A percentile compares a stretch with the other conserved stretches of the same genome.
phyloP scores from a whole-genome alignment of 129 eudicot species.

The Artemisia argyi region DNA sequence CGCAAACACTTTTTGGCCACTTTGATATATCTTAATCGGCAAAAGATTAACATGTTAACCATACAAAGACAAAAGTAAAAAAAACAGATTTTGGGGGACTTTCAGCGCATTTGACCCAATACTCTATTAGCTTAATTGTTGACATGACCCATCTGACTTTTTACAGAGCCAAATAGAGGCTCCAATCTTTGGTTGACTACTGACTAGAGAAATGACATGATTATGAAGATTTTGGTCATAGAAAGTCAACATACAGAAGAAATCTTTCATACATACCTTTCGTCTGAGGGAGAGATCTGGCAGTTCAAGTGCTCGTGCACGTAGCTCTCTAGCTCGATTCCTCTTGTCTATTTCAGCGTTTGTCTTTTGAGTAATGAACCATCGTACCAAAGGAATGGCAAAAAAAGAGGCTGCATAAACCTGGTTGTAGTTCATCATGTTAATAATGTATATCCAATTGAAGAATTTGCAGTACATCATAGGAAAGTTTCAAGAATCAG shows the following conservation, averaged over 20 bases:
- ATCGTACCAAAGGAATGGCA: conserved; percentile 91
- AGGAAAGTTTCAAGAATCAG: neutral
- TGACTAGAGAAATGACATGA: neutral
- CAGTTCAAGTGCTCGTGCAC: conserved; percentile 67
- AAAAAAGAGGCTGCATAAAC: conserved; percentile 95
- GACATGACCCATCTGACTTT: neutral
- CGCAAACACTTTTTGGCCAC: neutral
- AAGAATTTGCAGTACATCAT: neutral
- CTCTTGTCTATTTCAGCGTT: conserved; percentile 73
- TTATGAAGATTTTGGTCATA: conserved; percentile 4
- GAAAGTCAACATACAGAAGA: conserved; percentile 3
- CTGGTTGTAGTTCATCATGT: conserved; percentile 44
- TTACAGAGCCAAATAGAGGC: neutral
- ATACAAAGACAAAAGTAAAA: neutral
- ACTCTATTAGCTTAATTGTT: neutral
- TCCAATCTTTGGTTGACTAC: neutral
- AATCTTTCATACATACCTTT: conserved; percentile 52
- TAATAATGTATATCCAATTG: neutral
- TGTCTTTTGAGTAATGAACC: conserved; percentile 59
- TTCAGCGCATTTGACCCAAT: neutral
- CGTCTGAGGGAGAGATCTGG: conserved; percentile 83
- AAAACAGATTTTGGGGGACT: neutral
- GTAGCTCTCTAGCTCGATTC: conserved; percentile 71
- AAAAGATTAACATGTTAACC: neutral
- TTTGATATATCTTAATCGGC: neutral